Evolutionary conservation across 1,284 basidiomycete genomes (phyloP).

Genomic region (Puccinia hordei): DNA sequence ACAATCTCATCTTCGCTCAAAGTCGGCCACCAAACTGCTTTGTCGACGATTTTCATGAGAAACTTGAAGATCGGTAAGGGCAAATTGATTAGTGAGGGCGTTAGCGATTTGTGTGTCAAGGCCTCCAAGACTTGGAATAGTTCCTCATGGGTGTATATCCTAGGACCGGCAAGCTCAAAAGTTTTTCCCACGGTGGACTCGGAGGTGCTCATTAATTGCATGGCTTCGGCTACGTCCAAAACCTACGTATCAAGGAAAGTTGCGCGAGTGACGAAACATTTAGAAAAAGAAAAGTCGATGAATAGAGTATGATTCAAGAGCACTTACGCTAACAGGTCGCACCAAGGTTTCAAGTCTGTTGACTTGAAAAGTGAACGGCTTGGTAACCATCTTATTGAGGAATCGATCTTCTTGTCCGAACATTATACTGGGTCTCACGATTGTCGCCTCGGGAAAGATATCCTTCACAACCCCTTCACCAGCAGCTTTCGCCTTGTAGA

Average conservation of each 20-base stretch:
- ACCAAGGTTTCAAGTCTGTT: slow-evolving; percentile 49
- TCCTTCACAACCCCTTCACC: slow-evolving; percentile 85
- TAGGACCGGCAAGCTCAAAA: slow-evolving; percentile 84
- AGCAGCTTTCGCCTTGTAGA: slow-evolving; percentile 85
- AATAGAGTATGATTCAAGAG: slow-evolving; percentile 55
- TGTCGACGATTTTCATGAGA: slow-evolving; percentile 71
- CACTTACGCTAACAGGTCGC: slow-evolving; percentile 42
- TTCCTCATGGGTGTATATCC: slow-evolving; percentile 80
- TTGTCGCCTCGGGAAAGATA: slow-evolving; percentile 83
- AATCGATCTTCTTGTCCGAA: slow-evolving; percentile 94
- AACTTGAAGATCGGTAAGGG: slow-evolving; percentile 74
- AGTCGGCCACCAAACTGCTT: slow-evolving; percentile 83
- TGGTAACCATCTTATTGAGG: slow-evolving; percentile 86
- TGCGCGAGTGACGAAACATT: no score
- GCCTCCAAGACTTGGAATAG: slow-evolving; percentile 78
- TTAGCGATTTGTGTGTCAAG: slow-evolving; percentile 70
- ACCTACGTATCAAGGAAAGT: slow-evolving; percentile 60
- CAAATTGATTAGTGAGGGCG: slow-evolving; percentile 70
- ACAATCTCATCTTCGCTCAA: slow-evolving; percentile 85
- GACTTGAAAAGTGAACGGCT: slow-evolving; percentile 60
- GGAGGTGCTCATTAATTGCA: slow-evolving; percentile 73
- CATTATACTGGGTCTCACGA: slow-evolving; percentile 81
- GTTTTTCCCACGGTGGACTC: slow-evolving; percentile 68
- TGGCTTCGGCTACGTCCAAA: slow-evolving; percentile 87
- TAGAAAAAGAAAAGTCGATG: slow-evolving; percentile 69